Evolutionary conservation across 169 alveolate genomes (phyloP).

Genomic region (Blepharisma undulans): DNA sequence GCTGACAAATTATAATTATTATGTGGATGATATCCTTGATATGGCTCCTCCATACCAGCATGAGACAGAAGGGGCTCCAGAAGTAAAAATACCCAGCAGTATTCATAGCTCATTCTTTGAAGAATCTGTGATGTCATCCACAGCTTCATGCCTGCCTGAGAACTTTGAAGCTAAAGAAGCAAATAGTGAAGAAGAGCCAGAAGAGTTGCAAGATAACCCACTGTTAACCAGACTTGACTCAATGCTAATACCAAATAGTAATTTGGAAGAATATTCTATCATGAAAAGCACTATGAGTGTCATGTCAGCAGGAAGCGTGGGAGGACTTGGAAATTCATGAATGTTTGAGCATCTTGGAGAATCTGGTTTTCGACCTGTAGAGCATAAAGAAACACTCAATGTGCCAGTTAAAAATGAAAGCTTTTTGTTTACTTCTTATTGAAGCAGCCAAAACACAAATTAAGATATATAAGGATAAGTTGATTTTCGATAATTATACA

Average conservation of each 20-base stretch:
- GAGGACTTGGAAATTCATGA: background rate
- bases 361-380: background rate
- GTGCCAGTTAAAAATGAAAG: background rate
- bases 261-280: background rate
- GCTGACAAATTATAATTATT: slow-evolving; percentile 9
- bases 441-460: background rate
- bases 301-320: background rate
- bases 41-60: background rate
- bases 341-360: background rate
- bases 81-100: background rate
- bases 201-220: background rate
- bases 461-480: background rate
- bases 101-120: background rate
- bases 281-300: background rate
- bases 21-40: slow-evolving; percentile 21
- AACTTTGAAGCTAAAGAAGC: background rate
- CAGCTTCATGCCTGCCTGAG: background rate
- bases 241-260: background rate
- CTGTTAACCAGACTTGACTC: background rate
- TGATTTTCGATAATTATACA: background rate
- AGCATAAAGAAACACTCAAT: background rate
- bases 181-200: background rate
- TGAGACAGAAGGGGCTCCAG: background rate
- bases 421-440: background rate
- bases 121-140: background rate